Base-by-base conservation (phyloP, 2,329 filamentous ascomycete species). In the Sclerotinia glacialis region DNA sequence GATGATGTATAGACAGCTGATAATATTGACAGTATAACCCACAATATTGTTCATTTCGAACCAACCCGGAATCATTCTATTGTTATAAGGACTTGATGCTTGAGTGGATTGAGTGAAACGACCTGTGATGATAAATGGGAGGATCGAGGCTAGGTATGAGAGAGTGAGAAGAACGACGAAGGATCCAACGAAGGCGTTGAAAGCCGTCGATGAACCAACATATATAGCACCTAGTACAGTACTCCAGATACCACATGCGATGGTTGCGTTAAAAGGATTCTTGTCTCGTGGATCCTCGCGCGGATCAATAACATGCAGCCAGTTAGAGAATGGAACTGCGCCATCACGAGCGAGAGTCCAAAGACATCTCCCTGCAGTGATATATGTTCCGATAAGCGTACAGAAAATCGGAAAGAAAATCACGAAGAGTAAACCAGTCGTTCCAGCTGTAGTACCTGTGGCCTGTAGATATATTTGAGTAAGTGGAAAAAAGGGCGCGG, bases 381-480 rank as follows among this genome's bases (percentile, higher is more conserved):
- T 83, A 75, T 85, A 87, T 68, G 80, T 82, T 12, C 86, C 86
- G 7, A 84, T 80, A 40, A 81, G 78, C 53, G 82, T 82, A 68
- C 81, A 79, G 67, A 85, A 78, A 1, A 81, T 82, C 2, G 83
- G 81, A 0, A 87, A 74, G 69, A 85, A 80, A 37, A 85, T 79
- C 2, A 89, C 79, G 42, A 83, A 75, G 0, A 86, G 78, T 3
- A 87, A 75, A 0, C 82, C 83, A 0, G 82, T 79, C 0, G 84
- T 82, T 0, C 83, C 85, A 0, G 78, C 79, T 0, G 77, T 78
- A 1, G 80, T 82, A 0, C 81, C 80, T 0, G 84, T 86, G 0
- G 83, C 84, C 75, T 87, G 85, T 34, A 75, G 80, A 75, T 90
- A 91, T 67, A 91, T 87, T 63, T 87, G 85, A 8, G 86, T 85